Evolutionary conservation across 2,329 filamentous ascomycete genomes (phyloP).

Genomic region (Epichloe aotearoae): DNA sequence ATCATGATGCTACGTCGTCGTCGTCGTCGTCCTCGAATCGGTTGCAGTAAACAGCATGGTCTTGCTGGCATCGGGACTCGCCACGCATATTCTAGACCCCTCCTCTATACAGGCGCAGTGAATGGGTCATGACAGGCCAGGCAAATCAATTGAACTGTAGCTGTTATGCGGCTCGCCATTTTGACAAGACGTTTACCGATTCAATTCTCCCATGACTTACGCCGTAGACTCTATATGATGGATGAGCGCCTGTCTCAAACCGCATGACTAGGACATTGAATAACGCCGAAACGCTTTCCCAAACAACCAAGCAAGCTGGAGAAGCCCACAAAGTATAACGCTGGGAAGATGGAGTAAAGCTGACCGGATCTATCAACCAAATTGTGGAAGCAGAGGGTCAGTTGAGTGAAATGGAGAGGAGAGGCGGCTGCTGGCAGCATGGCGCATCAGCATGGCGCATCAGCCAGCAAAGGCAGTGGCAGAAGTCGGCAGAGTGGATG

Average conservation of each 20-base stretch:
- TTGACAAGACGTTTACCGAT: not conserved
- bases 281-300: conserved; percentile 1
- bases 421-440: too few species aligned
- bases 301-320: not conserved
- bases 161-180: not conserved
- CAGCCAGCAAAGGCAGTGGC: not conserved
- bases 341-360: too few species aligned
- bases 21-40: not conserved
- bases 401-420: too few species aligned
- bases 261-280: not conserved
- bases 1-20: not conserved
- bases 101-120: not conserved
- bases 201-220: not conserved
- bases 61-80: not conserved
- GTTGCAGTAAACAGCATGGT: not conserved
- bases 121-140: not conserved
- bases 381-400: too few species aligned
- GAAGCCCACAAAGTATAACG: too few species aligned
- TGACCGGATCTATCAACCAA: too few species aligned
- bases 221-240: not conserved
- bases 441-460: too few species aligned
- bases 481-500: not conserved
- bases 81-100: not conserved
- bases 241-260: not conserved
- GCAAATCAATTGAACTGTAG: not conserved